These are phyloP conservation scores for Gentiana straminea DNA, from an alignment of 257 asterid genomes.

Conservation along the genomic window DNA sequence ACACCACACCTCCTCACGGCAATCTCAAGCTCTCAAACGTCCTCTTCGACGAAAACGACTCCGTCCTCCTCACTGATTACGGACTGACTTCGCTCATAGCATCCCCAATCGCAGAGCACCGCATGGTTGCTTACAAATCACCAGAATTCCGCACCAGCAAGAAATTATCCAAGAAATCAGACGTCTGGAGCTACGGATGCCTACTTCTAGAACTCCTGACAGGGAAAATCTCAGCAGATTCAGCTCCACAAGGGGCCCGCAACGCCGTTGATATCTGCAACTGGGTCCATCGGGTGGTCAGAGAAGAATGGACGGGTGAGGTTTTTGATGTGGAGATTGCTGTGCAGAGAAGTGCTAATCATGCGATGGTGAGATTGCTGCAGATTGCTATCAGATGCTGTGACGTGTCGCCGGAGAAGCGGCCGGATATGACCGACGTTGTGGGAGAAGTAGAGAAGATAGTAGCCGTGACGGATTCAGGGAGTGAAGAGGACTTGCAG, in stretches of 20 bases:
- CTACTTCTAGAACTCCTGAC: constrained; percentile 64
- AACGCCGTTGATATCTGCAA: constrained; percentile 51
- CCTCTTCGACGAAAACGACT: constrained; percentile 40
- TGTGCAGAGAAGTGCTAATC: constrained; percentile 48
- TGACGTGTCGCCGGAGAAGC: constrained; percentile 46
- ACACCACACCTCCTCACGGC: constrained; percentile 52
- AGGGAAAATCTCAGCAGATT: constrained; percentile 40
- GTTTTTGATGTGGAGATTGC: constrained; percentile 69
- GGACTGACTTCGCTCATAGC: constrained; percentile 50
- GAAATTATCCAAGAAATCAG: constrained; percentile 45
- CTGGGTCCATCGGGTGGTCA: constrained; percentile 75
- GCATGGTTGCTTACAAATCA: constrained; percentile 49
- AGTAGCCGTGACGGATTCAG: constrained; percentile 27
- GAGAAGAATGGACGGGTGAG: constrained; percentile 97
- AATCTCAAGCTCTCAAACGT: constrained; percentile 62
- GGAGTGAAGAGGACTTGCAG: constrained; percentile 39
- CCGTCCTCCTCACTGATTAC: constrained; percentile 43
- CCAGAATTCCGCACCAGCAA: constrained; percentile 52
- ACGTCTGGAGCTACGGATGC: constrained; percentile 76
- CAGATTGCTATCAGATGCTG: constrained; percentile 61
- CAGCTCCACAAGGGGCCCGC: constrained; percentile 42
- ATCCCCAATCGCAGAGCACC: constrained; percentile 37
- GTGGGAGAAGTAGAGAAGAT: constrained; percentile 51
- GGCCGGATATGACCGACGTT: constrained; percentile 54
- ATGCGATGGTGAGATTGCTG: constrained; percentile 54